Evolutionary conservation across 352 stramenopile genomes (phyloP).

Genomic region (Phytophthora colocasiae): DNA sequence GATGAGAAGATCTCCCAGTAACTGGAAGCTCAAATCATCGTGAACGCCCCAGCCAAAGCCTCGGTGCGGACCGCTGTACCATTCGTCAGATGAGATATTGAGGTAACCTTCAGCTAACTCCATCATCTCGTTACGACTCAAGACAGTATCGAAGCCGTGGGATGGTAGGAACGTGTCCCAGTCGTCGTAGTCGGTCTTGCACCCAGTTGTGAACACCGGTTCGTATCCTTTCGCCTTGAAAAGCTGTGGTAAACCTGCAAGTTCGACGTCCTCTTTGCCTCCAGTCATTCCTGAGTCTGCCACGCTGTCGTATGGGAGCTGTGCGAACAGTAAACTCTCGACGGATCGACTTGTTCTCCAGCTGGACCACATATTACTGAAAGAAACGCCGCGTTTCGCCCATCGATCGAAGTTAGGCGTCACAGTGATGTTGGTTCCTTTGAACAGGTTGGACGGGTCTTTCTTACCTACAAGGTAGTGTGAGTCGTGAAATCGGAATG

Average conservation of each 20-base stretch:
- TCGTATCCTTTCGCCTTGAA: constrained; percentile 63
- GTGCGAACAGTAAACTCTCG: constrained; percentile 60
- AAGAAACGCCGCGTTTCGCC: constrained; percentile 52
- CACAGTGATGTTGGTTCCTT: constrained; percentile 37
- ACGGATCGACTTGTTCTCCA: constrained; percentile 65
- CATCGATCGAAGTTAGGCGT: constrained; percentile 62
- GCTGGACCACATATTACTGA: constrained; percentile 70
- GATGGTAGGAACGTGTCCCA: constrained; percentile 55
- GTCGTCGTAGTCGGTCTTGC: constrained; percentile 51
- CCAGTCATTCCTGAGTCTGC: constrained; percentile 43
- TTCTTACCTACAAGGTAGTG: constrained; percentile 55
- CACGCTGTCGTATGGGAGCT: constrained; percentile 55
- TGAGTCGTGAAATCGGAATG: constrained; percentile 62
- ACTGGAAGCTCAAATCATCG: constrained; percentile 55
- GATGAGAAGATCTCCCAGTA: constrained; percentile 56
- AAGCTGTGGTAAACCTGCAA: constrained; percentile 56
- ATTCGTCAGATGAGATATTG: constrained; percentile 43
- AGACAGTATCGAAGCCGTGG: constrained; percentile 62
- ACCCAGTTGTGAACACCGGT: constrained; percentile 55
- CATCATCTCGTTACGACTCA: constrained; percentile 51
- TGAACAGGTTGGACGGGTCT: constrained; percentile 46
- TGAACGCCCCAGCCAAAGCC: constrained; percentile 53
- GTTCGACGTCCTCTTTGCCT: constrained; percentile 33
- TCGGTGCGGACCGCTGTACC: constrained; percentile 26
- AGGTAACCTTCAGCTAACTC: constrained; percentile 39